A percentile compares a stretch with the other conserved stretches of the same genome.
These are phyloP conservation scores for Dactylellina drechsleri DNA, from an alignment of 2,329 filamentous ascomycete species.

Conservation along the genomic window DNA sequence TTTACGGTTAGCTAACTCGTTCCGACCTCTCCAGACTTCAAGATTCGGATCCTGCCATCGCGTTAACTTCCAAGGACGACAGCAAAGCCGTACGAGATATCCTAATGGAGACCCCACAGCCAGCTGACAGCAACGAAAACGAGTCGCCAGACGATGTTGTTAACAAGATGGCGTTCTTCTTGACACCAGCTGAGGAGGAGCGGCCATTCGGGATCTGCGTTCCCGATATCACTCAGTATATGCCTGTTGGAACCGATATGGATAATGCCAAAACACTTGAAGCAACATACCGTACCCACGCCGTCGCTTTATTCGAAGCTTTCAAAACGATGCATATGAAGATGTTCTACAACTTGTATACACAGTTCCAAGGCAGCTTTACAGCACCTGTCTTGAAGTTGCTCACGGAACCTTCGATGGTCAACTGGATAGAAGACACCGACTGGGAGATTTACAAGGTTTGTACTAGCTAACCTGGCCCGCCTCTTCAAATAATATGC, in stretches of 20 bases:
- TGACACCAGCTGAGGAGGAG: slow-evolving; percentile 54
- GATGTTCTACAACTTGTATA: slow-evolving; percentile 93
- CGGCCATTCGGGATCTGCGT: slow-evolving; percentile 63
- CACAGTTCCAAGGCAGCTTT: slow-evolving; percentile 92
- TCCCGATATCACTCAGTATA: slow-evolving; percentile 84
- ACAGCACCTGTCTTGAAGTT: slow-evolving; percentile 97
- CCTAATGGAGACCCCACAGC: slow-evolving; percentile 39
- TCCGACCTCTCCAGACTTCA: slow-evolving; percentile 22
- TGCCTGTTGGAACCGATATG: slow-evolving; percentile 82
- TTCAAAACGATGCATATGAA: slow-evolving; percentile 97
- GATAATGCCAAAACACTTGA: slow-evolving; percentile 87
- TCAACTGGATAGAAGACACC: slow-evolving; percentile 93
- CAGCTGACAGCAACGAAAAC: slow-evolving; percentile 54
- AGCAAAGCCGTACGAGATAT: slow-evolving; percentile 13
- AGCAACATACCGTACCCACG: slow-evolving; percentile 91
- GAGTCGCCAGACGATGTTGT: slow-evolving; percentile 56
- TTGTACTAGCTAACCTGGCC: slow-evolving; percentile 5
- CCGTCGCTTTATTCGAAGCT: slow-evolving; percentile 92
- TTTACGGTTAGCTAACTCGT: slow-evolving; percentile 1
- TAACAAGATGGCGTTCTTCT: slow-evolving; percentile 57
- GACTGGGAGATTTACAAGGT: slow-evolving; percentile 92
- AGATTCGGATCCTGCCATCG: slow-evolving; percentile 38
- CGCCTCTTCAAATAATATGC: slow-evolving; percentile 18
- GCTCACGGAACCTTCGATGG: slow-evolving; percentile 80
- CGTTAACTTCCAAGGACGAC: slow-evolving; percentile 32